Evolutionary conservation across 192 early-diverging fungal genomes (phyloP).

Genomic region (Backusella sp.): DNA sequence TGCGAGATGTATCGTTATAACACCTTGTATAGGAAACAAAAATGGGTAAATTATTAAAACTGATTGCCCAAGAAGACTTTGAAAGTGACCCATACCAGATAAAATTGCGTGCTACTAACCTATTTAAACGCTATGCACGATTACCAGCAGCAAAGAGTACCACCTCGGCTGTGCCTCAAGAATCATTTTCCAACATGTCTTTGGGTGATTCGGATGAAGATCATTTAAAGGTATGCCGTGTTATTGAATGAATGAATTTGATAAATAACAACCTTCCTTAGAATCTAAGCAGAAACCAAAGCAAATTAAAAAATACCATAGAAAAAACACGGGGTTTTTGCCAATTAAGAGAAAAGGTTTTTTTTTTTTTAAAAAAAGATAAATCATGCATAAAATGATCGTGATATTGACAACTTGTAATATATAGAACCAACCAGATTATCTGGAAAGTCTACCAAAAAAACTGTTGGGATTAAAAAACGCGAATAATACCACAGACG

Average conservation of each 20-base stretch:
- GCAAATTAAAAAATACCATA: conserved; percentile 17
- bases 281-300: conserved; percentile 13
- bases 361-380: too few relatives aligned
- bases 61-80: conserved; percentile 27
- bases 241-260: neutral
- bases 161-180: neutral
- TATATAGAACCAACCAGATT: neutral
- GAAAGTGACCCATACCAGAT: conserved; percentile 14
- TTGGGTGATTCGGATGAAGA: conserved; percentile 19
- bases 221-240: conserved; percentile 15
- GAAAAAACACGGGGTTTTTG: conserved; percentile 13
- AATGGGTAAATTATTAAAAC: conserved; percentile 39
- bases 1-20: neutral
- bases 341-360: neutral
- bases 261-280: neutral
- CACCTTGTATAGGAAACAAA: conserved; percentile 28
- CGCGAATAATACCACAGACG: neutral
- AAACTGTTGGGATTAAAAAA: neutral
- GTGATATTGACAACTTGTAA: neutral
- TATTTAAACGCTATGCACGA: conserved; percentile 20
- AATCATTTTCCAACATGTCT: conserved; percentile 14
- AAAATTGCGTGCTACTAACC: conserved; percentile 6
- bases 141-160: neutral
- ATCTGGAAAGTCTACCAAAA: neutral
- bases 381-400: neutral